Evolutionary conservation across 345 rosid species (phyloP), one percentile per base, ranked within the genome.

Genomic region (Populus davidiana): DNA sequence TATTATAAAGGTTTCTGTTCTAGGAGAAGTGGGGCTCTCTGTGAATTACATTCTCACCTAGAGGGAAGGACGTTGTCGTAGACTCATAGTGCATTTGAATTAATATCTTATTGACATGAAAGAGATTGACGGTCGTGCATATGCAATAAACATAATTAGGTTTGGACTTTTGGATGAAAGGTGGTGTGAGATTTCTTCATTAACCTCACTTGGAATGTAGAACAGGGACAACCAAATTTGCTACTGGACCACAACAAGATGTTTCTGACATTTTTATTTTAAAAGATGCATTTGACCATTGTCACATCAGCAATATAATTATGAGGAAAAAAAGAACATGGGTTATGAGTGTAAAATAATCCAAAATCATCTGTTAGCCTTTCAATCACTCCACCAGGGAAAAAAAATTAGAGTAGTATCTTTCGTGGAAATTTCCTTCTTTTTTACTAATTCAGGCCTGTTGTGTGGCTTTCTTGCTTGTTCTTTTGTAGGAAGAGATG

Each of bases 401-500:
- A 61, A 21, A 23, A 1, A 1, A 47, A 50, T 8, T 47, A 47
- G 21, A 5, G 35, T 6, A 17, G 41, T n/a, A 6, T 6, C 33
- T 31, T 5, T 56, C 16, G 17, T 29, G 36, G 8, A 54, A 23
- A 62, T 67, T 33, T 36, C 6, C 12, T 44, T 66, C 14, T 10
- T 31, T 33, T 44, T 16, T 64, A 21, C 64, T 11, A 9, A 0
- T 29, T 49, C 25, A 9, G 9, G 56, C 62, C 14, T 10, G 29
- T 43, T 52, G 8, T 68, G 67, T 47, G 47, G 6, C 38, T 43
- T 72, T 5, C 69, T 7, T 75, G 44, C 67, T 18, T 52, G 18
- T 76, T 52, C n/a, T 20, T 72, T 35, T 80, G 68, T 79, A 93
- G 98, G 99, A 77, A 83, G 99, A 87, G 98, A 93, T 85, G 98